phyloP scores from a whole-genome alignment of 75 land plant genomes.

The Sequoia sempervirens region DNA sequence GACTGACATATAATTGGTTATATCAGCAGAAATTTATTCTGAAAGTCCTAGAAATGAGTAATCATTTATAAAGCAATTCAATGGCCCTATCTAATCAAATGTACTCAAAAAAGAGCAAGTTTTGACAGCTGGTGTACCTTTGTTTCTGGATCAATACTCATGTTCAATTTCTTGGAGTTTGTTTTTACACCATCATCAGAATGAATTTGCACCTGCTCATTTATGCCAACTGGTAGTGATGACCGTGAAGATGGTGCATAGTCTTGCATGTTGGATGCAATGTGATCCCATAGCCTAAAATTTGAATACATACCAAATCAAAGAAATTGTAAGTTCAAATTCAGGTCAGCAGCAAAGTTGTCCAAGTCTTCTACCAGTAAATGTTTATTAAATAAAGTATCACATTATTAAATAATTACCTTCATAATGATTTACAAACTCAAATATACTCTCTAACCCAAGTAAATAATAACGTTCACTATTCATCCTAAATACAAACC shows the following conservation, averaged over 20 bases:
- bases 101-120: background rate
- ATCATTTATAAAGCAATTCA: background rate
- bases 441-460: background rate
- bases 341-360: background rate
- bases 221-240: conserved; percentile 19
- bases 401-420: background rate
- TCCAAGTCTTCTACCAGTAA: background rate
- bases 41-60: background rate
- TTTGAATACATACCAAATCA: background rate
- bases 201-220: conserved; percentile 3
- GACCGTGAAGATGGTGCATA: conserved; percentile 36
- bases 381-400: background rate
- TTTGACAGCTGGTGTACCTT: conserved; percentile 11
- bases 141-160: conserved; percentile 15
- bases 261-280: conserved; percentile 45
- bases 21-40: background rate
- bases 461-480: background rate
- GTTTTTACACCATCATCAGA: conserved; percentile 3
- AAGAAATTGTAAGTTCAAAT: background rate
- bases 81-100: background rate
- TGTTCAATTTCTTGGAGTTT: background rate
- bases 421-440: background rate
- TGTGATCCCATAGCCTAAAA: conserved; percentile 91
- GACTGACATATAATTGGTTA: background rate
- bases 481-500: background rate